phyloP scores from a whole-genome alignment of 2,329 filamentous ascomycete genomes.

The Fusarium floridanum region DNA sequence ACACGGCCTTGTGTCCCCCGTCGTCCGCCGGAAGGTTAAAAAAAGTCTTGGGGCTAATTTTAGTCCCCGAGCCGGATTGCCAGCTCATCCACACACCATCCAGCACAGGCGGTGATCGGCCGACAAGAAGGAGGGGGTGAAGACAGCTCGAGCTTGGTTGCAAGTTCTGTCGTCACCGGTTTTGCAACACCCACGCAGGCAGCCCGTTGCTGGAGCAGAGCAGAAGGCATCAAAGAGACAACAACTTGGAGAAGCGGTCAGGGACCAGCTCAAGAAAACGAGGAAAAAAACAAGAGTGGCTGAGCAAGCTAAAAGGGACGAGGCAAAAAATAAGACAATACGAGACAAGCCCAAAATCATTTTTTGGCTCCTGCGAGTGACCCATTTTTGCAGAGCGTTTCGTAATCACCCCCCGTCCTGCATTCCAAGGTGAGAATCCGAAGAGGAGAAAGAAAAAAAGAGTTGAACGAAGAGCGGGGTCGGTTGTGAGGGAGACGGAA shows the following conservation, averaged over 20 bases:
- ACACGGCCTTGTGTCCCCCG: conserved; percentile 27
- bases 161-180: conserved; percentile 36
- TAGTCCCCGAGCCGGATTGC: conserved; percentile 42
- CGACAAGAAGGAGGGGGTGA: conserved; percentile 40
- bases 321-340: conserved; percentile 13
- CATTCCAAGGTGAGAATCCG: conserved; percentile 1
- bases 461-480: conserved; percentile 18
- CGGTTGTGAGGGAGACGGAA: neutral
- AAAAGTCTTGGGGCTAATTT: conserved; percentile 43
- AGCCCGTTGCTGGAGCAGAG: neutral
- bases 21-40: conserved; percentile 29
- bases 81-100: conserved; percentile 47
- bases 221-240: neutral
- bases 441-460: neutral
- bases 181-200: conserved; percentile 9
- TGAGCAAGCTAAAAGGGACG: neutral
- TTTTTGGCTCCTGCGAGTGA: neutral
- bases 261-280: neutral
- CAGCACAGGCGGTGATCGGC: conserved; percentile 40
- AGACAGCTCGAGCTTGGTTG: conserved; percentile 24
- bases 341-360: conserved; percentile 14
- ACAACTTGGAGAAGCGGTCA: conserved; percentile 22
- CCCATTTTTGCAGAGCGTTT: conserved; percentile 2
- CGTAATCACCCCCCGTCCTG: conserved; percentile 25
- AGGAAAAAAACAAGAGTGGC: neutral